Evolutionary conservation across 1,139 yeast genomes (phyloP), one percentile per base, ranked within the genome.

Genomic region (Pichia sp.): DNA sequence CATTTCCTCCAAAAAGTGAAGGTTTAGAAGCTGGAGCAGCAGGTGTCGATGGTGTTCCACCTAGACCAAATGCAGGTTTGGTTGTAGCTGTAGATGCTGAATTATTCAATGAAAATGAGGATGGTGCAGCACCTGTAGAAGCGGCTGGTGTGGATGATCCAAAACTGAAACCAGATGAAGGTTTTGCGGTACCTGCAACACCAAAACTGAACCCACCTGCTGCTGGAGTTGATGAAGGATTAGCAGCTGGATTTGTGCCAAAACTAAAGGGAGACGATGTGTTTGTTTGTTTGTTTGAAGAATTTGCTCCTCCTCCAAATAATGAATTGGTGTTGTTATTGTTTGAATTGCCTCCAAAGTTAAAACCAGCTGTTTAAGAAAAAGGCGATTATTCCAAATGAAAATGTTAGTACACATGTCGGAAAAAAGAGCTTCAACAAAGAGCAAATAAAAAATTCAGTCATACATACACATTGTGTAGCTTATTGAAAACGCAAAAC

Each of bases 31-130:
- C 21, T 40, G 38, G 31, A 15, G 43, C 44, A 6, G 26, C 26
- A 24, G 35, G n/a, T 6, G 25, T 26, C 4, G 31, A 16, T 26
- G 40, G 23, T 26, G 27, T 14, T 40, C 10, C 40, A 15, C 47
- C 47, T 23, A 35, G 33, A 1, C 41, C 47, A 34, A 58, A 51
- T 18, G 58, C 55, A 9, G n/a, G n/a, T n/a, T n/a, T n/a, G n/a
- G n/a, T n/a, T n/a, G n/a, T n/a, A n/a, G n/a, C n/a, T n/a, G 53
- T 31, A 18, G 48, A 32, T 23, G 38, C 33, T 21, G 43, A 41
- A 8, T 31, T 31, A 10, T 33, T 31, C n/a, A n/a, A n/a, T n/a
- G n/a, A n/a, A n/a, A n/a, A 15, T 13, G 30, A 13, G 30, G 30
- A 13, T 14, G 20, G 8, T 15, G 36, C 30, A 16, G 31, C 18